Conservation (phyloP, 1,139 yeast species). For the Meyerozyma sp. region DNA sequence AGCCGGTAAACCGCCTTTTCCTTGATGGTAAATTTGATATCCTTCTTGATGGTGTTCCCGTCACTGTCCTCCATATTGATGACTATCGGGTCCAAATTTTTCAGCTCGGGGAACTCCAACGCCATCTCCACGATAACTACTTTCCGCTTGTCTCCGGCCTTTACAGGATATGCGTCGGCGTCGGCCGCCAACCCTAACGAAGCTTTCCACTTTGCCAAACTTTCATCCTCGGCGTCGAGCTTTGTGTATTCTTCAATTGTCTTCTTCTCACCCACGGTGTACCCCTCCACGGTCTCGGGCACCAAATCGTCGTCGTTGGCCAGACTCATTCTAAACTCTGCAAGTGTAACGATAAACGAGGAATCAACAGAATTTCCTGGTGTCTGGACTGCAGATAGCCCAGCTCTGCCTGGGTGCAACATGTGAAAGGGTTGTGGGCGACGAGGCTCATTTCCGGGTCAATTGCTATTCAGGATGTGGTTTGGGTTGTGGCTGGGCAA, state of each 20-base stretch:
- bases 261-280: slow-evolving; percentile 79
- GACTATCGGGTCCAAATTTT: slow-evolving; percentile 51
- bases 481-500: too few relatives aligned
- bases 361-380: too few relatives aligned
- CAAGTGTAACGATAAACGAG: too few relatives aligned
- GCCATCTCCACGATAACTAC: slow-evolving; percentile 80
- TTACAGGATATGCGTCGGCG: slow-evolving; percentile 56
- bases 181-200: slow-evolving; percentile 67
- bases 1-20: slow-evolving; percentile 75
- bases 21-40: slow-evolving; percentile 65
- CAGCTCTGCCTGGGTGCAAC: too few relatives aligned
- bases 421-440: too few relatives aligned
- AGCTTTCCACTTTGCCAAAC: slow-evolving; percentile 88
- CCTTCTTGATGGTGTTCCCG: slow-evolving; percentile 45
- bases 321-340: background rate
- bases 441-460: too few relatives aligned
- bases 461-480: too few relatives aligned
- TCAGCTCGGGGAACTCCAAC: slow-evolving; percentile 56
- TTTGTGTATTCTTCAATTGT: slow-evolving; percentile 80
- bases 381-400: background rate
- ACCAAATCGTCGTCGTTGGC: slow-evolving; percentile 51
- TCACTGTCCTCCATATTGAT: slow-evolving; percentile 58
- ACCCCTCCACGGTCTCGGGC: slow-evolving; percentile 62
- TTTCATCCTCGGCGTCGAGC: slow-evolving; percentile 87
- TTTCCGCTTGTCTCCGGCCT: slow-evolving; percentile 66